Evolutionary conservation across 75 land plant species (phyloP).

Genomic region (Larix kaempferi): DNA sequence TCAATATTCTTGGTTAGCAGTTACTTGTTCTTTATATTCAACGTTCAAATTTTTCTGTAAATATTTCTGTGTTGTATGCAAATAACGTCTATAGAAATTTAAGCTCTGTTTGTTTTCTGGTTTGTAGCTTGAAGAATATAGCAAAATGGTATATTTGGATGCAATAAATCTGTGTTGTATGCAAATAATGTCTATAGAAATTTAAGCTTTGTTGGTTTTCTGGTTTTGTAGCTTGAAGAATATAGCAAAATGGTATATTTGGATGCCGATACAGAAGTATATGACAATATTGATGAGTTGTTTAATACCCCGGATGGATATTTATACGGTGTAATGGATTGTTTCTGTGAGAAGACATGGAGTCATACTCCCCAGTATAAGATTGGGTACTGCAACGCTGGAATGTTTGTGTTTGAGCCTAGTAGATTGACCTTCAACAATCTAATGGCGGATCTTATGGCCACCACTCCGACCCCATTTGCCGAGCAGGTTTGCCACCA

Average conservation of each 20-base stretch:
- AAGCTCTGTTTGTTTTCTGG: neutral
- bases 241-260: constrained; percentile 12
- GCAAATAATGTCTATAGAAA: neutral
- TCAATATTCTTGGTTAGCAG: too few species aligned
- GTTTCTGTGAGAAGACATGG: constrained; percentile 23
- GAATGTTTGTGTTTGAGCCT: constrained; percentile 73
- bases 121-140: neutral
- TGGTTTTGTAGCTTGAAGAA: neutral
- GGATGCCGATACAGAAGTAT: constrained; percentile 16
- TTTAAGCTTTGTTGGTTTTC: neutral
- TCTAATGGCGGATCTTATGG: constrained; percentile 21
- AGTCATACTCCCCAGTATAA: constrained; percentile 13
- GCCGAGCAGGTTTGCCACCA: constrained; percentile 51
- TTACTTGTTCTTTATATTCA: too few species aligned
- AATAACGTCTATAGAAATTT: too few species aligned
- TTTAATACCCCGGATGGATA: constrained; percentile 4
- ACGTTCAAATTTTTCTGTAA: too few species aligned
- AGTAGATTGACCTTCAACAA: constrained; percentile 28
- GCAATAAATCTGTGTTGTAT: too few species aligned
- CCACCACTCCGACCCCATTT: constrained; percentile 31
- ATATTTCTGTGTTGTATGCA: too few species aligned
- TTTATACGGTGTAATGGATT: constrained; percentile 15
- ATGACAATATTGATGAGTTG: constrained; percentile 9
- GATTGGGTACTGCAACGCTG: constrained; percentile 51
- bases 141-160: neutral